Evolutionary conservation across 352 stramenopile genomes (phyloP), one percentile per base, ranked within the genome.

Genomic region (Pythium dissotocum): DNA sequence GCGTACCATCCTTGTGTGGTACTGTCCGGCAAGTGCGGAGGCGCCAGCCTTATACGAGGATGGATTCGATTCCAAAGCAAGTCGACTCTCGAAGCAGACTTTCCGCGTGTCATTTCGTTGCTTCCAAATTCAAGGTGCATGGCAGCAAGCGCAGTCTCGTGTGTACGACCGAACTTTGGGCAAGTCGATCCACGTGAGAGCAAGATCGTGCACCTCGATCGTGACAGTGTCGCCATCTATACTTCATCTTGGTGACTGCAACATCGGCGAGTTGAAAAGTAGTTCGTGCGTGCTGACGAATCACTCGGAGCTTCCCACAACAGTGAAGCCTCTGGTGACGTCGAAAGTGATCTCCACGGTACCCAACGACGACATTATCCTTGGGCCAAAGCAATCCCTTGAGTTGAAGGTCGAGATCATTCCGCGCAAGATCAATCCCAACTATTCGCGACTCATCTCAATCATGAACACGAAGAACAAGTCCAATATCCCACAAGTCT

Each of bases 371-470:
- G 87, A 94, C 24, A 93, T 95, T 70, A 84, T 83, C 33, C 75
- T 97, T 1, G 86, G 86, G 2, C 89, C 89, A 24, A 97, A 97
- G 63, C 89, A 97, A 61, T 94, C 86, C 21, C 82, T 86, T 0
- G 89, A 97, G 67, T 68, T 97, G 13, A 95, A 95, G 69, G 89
- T 97, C 28, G 89, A 97, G 62, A 94, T 97, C 64, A 95, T 97
- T 56, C 89, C 88, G 18, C 83, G 89, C 44, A 97, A 95, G 62
- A 94, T 88, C 30, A 97, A 97, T 62, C 82, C 85, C 8, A 97
- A 95, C 71, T 97, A 97, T 67, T 91, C 88, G 12, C 78, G 89
- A 44, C 67, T 96, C 16, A 94, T 97, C 36, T 95, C 88, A 2
- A 78, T 95, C 53, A 80, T 95, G 64, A 97, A 97, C 60, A 75